Percentiles rank a stretch among this genome's conserved stretches.
Evolutionary conservation across 148 eudicot species (phyloP).

Genomic region (Heliosperma pusillum): DNA sequence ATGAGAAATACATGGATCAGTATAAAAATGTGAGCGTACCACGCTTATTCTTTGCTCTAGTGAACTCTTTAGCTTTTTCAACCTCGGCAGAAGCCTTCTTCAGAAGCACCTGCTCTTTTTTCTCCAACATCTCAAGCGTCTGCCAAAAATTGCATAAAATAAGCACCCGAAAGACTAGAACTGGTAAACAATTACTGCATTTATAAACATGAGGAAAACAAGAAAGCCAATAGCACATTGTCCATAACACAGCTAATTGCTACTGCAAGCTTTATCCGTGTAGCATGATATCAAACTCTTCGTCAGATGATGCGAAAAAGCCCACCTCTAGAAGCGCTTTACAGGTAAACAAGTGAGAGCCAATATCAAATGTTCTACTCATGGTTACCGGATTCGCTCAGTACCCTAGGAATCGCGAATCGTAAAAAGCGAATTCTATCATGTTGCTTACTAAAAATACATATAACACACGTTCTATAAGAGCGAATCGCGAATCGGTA

Average conservation of each 20-base stretch:
- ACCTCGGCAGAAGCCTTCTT: constrained; percentile 76
- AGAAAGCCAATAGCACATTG: neutral
- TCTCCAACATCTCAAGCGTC: constrained; percentile 87
- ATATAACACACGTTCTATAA: no score
- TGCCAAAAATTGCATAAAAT: constrained; percentile 22
- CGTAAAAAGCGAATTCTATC: no score
- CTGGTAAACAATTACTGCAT: neutral
- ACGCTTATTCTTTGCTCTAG: constrained; percentile 68
- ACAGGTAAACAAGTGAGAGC: neutral
- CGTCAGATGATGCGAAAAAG: neutral
- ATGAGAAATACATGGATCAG: neutral
- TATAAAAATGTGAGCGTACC: constrained; percentile 31
- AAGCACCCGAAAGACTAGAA: neutral
- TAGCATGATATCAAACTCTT: neutral
- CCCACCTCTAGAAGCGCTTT: neutral
- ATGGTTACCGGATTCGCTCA: no score
- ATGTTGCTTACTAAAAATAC: no score
- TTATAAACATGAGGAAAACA: neutral
- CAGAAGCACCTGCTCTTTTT: constrained; percentile 62
- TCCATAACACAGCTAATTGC: neutral
- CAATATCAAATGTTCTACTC: neutral
- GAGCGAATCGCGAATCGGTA: no score
- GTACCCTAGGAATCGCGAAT: no score
- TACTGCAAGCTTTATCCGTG: neutral
- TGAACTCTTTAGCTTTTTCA: constrained; percentile 70